Conservation (phyloP, 73 alveolate genomes). For the Paramecium primaurelia region DNA sequence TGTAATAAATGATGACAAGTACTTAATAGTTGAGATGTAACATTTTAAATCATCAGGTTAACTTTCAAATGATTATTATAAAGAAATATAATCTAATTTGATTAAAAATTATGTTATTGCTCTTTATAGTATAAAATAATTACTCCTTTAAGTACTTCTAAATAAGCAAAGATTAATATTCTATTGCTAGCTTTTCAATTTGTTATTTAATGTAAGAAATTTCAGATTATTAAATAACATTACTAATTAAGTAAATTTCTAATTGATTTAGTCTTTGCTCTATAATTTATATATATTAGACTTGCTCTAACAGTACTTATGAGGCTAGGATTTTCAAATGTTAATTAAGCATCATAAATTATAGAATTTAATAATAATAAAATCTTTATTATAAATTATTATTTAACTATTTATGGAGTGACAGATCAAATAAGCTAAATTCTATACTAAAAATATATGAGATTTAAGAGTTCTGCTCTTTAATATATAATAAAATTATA, state of each 20-base stretch:
- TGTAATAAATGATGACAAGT: background rate
- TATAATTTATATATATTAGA: background rate
- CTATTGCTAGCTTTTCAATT: background rate
- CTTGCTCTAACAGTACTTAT: background rate
- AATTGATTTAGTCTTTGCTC: background rate
- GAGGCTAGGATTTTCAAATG: background rate
- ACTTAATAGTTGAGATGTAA: background rate
- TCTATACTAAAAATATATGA: background rate
- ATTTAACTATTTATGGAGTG: background rate
- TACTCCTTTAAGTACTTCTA: background rate
- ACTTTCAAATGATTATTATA: background rate
- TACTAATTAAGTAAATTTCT: background rate
- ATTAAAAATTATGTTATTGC: background rate
- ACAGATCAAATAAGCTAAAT: background rate
- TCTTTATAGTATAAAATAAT: background rate
- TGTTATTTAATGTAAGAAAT: background rate
- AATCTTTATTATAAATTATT: background rate
- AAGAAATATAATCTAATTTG: background rate
- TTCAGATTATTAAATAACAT: background rate
- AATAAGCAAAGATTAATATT: background rate
- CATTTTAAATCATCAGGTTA: background rate
- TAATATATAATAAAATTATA: too few species aligned
- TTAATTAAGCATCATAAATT: background rate
- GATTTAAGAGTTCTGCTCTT: too few species aligned
- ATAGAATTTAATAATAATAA: background rate